Evolutionary conservation across 305 asterid genomes (phyloP), one percentile per base, ranked within the genome.

Genomic region (Fraxinus baroniana): DNA sequence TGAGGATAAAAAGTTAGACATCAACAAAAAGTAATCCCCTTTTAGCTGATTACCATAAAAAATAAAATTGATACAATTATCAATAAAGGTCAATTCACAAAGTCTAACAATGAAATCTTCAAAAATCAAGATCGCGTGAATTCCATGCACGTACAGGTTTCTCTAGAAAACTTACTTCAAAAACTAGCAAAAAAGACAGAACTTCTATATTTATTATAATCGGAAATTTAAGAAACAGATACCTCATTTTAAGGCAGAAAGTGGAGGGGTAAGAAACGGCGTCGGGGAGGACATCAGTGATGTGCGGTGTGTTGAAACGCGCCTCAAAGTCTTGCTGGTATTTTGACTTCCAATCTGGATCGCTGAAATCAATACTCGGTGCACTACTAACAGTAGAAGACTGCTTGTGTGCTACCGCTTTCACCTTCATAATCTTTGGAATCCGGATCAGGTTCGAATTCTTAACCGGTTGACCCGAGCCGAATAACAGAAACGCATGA

Each of bases 171-270:
- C 32, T 12, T 28, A 26, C 36, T 26, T 28, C n/a, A 28, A 5
- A 28, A 66, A 66, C 18, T 18, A 60, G 20, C n/a, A 12, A 26
- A 13, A 10, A 12, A 26, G n/a, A 5, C n/a, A 68, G 74, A 12
- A 26, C 39, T 68, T 28, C 32, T 4, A 12, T 12, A 28, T 10
- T 68, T 8, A 28, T 26, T 5, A 68, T 68, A 68, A 28, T 68
- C 15, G 37, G 74, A 71, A 15, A 22, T 70, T 18, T 20, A 49
- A 6, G 9, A 32, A 26, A 4, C 15, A 0, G 1, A 13, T 74
- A 93, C 97, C 97, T 91, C 97, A 92, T 93, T 75, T 83, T 87
- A 74, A 91, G 97, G 80, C 97, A 89, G 82, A 93, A 93, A 70
- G 97, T 90, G 39, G 97, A 93, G 41, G 97, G 97, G 76, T 88